Evolutionary conservation across 2,329 filamentous ascomycete species (phyloP), one percentile per base, ranked within the genome.

Genomic region (Zymoseptoria brevis): DNA sequence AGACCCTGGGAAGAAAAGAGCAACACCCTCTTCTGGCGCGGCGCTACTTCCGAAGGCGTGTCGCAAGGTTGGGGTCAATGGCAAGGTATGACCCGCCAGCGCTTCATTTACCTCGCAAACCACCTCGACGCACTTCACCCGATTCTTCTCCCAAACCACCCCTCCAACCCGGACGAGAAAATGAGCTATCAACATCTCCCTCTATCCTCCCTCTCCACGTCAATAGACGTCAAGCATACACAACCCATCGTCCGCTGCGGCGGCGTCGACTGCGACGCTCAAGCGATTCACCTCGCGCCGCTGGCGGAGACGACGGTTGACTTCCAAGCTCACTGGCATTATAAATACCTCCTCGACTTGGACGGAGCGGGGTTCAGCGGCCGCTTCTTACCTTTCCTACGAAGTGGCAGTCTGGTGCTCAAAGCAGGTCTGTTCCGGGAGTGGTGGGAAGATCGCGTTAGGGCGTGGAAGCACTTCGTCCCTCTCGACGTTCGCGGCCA

Each of bases 401-500:
- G 82, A 53, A 89, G 87, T 16, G 77, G 77, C 62, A 86, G 81
- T 53, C 78, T 91, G 4, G 88, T 88, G 0, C 83, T 94, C 69
- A 80, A 90, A 64, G 83, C 84, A 1, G 85, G 85, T 0, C 77
- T 93, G 6, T 93, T 92, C 73, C 81, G 84, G 22, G 85, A 90
- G 69, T 95, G 90, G 90, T 89, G 87, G 73, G 87, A 89, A 60
- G 84, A 86, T 54, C 83, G 90, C 5, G 74, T 94, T 16, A 81
- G 80, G 59, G 83, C 89, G 0, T 95, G 89, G 89, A 76, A 86
- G 51, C 89, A 95, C 71, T 94, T 90, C 67, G 86, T 93, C 1
- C 90, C 90, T 8, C 75, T 92, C 16, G 89, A 94, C 69, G 65
- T 87, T 1, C 81, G 89, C 2, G 83, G 88, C 19, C 87, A 91